Evolutionary conservation across 1,284 basidiomycete genomes (phyloP).

Genomic region (Puccinia horiana): DNA sequence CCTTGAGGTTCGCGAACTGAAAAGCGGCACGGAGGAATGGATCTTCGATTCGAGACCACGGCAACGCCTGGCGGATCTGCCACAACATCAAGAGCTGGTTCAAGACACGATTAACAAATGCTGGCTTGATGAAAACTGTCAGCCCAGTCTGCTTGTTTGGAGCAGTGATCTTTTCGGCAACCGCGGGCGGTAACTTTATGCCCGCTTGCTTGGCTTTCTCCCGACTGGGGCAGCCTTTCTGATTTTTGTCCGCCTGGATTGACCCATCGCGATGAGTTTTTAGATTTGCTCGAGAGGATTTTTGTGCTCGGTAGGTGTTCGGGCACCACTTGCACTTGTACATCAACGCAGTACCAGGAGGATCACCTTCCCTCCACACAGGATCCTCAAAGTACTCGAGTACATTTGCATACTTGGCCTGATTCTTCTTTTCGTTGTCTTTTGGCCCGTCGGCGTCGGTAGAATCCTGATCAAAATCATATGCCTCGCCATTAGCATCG

Average conservation of each 20-base stretch:
- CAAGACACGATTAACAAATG: neutral
- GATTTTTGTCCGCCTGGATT: neutral
- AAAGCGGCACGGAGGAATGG: neutral
- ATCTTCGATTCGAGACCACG: slow-evolving; percentile 8
- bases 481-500: neutral
- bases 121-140: neutral
- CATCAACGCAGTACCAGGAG: neutral
- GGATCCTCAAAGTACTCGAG: neutral
- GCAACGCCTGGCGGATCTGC: slow-evolving; percentile 3
- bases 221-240: neutral
- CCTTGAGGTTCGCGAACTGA: neutral
- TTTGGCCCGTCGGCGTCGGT: neutral
- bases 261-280: slow-evolving; percentile 12
- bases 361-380: neutral
- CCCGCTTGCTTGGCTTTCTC: neutral
- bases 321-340: neutral
- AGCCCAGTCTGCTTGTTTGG: neutral
- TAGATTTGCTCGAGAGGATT: neutral
- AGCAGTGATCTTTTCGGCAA: neutral
- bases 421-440: neutral
- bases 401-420: neutral
- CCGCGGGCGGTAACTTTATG: neutral
- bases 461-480: neutral
- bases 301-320: neutral
- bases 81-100: neutral